Evolutionary conservation across 176 grass and related monocot genomes (phyloP).

Genomic region (Bromus sterilis): DNA sequence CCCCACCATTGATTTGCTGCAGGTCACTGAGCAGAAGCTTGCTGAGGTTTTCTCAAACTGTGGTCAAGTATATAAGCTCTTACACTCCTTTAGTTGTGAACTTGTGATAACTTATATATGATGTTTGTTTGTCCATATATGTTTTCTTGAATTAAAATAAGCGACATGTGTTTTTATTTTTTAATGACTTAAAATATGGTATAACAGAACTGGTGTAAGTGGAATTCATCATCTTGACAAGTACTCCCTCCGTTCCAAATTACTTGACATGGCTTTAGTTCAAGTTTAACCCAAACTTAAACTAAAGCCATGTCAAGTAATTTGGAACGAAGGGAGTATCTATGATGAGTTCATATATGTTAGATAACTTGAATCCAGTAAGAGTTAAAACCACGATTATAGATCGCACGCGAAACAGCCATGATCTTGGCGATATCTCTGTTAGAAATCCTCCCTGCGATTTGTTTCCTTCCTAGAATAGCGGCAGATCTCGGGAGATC

Average conservation of each 20-base stretch:
- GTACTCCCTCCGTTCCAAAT: no score
- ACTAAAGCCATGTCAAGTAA: no score
- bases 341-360: neutral
- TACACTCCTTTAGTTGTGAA: constrained; percentile 7
- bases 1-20: neutral
- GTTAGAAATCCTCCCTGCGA: no score
- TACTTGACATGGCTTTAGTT: no score
- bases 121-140: neutral
- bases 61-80: constrained; percentile 73
- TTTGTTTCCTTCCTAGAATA: no score
- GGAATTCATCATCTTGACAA: neutral
- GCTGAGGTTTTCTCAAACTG: constrained; percentile 87
- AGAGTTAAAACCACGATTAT: no score
- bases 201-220: neutral
- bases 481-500: no score
- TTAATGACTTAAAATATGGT: neutral
- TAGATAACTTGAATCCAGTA: neutral
- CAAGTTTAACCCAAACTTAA: no score
- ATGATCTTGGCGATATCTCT: no score
- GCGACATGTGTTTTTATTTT: neutral
- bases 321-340: no score
- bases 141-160: neutral
- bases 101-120: neutral
- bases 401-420: no score
- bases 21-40: constrained; percentile 98